Base-by-base conservation (phyloP, 2,329 filamentous ascomycete species). In the Tolypocladium ovalisporum region DNA sequence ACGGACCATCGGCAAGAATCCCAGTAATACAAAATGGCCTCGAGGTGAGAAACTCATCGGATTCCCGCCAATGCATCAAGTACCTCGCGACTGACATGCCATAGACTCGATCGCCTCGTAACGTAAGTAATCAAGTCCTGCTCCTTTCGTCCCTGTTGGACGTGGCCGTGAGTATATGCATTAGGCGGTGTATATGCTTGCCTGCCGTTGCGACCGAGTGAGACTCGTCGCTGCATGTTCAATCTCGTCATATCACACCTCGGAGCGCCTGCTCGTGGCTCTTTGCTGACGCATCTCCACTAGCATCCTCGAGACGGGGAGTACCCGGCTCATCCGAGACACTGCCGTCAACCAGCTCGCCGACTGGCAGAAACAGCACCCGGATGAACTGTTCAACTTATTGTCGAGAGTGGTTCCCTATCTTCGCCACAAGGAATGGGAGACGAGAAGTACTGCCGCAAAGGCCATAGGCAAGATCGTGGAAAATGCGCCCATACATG, bases 311-410 rank as follows among this genome's bases (percentile, higher is more conserved):
- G 94, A 99, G 80, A 97, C 94, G 58, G 94, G 94, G 66, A 97
- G 93, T 75, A 99, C 94, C 60, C 87, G 88, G 70, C 80, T 99
- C 64, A 97, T 99, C 70, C 87, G 95, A 64, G 96, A 97, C 69
- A 99, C 94, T 61, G 95, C 94, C 61, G 94, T 96, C 61, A 91
- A 95, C 69, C 94, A 99, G 75, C 82, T 99, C 62, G 94, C 92
- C 61, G 94, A 99, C 74, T 94, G 96, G 73, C 95, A 99, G 74
- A 97, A 97, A 71, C 89, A 94, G 71, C 94, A 97, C 67, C 94
- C 94, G 0, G 93, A 99, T 74, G 95, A 99, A 72, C 79, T 99
- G 1, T 97, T 97, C 75, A 97, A 97, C 69, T 81, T 99, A 8
- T 81, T 99, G 15, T 93, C 90, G 35, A 83, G 93, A 60, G 92